These are phyloP conservation scores for Dispira parvispora DNA, from an alignment of 192 early-diverging fungal genomes.

Conservation along the genomic window DNA sequence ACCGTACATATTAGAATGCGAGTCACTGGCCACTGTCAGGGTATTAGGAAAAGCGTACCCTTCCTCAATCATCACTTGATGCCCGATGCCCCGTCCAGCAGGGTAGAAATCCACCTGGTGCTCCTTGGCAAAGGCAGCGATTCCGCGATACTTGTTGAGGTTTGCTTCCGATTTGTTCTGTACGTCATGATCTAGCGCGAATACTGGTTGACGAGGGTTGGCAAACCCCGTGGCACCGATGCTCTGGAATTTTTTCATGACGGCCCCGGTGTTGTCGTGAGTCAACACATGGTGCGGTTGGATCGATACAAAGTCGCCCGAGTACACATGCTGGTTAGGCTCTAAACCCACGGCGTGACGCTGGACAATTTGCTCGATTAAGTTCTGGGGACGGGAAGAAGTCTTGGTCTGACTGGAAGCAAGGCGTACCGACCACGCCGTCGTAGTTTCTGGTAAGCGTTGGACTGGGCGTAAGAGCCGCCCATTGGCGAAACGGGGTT, in stretches of 20 bases:
- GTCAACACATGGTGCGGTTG: slow-evolving; percentile 86
- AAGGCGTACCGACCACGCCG: background rate
- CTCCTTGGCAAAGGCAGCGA: slow-evolving; percentile 63
- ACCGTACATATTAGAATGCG: slow-evolving; percentile 99
- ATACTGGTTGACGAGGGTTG: slow-evolving; percentile 69
- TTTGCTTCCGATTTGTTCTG: slow-evolving; percentile 95
- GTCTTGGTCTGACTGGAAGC: background rate
- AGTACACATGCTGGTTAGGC: slow-evolving; percentile 44
- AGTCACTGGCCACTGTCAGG: slow-evolving; percentile 92
- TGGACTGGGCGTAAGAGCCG: too few species aligned
- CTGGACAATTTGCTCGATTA: slow-evolving; percentile 94
- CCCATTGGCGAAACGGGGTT: too few species aligned
- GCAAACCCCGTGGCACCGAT: slow-evolving; percentile 78
- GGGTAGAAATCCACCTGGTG: slow-evolving; percentile 86
- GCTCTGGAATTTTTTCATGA: slow-evolving; percentile 80
- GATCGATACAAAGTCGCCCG: slow-evolving; percentile 91
- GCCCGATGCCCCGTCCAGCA: slow-evolving; percentile 93
- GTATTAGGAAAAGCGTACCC: slow-evolving; percentile 89
- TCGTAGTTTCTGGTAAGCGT: too few species aligned
- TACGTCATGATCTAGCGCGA: slow-evolving; percentile 96
- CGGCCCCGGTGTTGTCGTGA: slow-evolving; percentile 93
- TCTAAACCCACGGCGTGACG: slow-evolving; percentile 66
- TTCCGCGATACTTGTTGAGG: slow-evolving; percentile 65
- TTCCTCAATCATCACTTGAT: slow-evolving; percentile 95
- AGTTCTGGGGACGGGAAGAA: slow-evolving; percentile 37